These are phyloP conservation scores for Ophiostoma australiae DNA, from an alignment of 2,329 filamentous ascomycete species.

Conservation along the genomic window DNA sequence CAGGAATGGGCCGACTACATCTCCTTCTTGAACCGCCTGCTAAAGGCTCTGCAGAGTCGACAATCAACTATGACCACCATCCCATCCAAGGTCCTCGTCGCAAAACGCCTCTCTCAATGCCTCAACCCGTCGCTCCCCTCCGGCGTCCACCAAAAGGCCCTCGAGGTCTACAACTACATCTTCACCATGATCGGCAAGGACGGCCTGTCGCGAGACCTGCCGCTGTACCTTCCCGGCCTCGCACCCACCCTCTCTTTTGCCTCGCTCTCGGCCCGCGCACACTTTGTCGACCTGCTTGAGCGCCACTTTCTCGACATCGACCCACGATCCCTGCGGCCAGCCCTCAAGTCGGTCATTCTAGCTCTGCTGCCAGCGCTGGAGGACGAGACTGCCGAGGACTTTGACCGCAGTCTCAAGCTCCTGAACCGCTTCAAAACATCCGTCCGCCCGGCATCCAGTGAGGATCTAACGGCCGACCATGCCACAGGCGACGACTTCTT, in stretches of 20 bases:
- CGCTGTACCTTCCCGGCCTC: constrained; percentile 83
- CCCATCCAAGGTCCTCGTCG: constrained; percentile 75
- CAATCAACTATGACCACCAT: constrained; percentile 66
- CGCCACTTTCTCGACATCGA: constrained; percentile 70
- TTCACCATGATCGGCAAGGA: constrained; percentile 81
- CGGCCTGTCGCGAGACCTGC: constrained; percentile 73
- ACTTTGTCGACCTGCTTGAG: constrained; percentile 80
- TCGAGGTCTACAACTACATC: constrained; percentile 88
- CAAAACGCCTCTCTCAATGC: constrained; percentile 90
- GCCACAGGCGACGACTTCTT: constrained; percentile 77
- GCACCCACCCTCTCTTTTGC: constrained; percentile 89
- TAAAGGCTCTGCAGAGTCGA: constrained; percentile 91
- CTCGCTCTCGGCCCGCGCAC: constrained; percentile 80
- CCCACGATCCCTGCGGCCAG: constrained; percentile 68
- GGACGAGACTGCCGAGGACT: constrained; percentile 95
- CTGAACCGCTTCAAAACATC: constrained; percentile 70
- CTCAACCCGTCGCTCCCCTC: constrained; percentile 89
- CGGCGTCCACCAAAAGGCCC: constrained; percentile 92
- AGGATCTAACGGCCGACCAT: constrained; percentile 48
- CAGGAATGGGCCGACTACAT: constrained; percentile 99
- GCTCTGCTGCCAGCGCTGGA: constrained; percentile 87
- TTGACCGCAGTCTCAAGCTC: constrained; percentile 77
- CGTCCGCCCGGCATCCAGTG: constrained; percentile 52
- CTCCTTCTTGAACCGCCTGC: constrained; percentile 82
- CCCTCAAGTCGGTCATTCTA: constrained; percentile 83